A percentile compares a stretch with the other conserved stretches of the same genome.
These are phyloP conservation scores for Flagelloscypha sp. DNA, from an alignment of 768 basidiomycete genomes.

Conservation along the genomic window DNA sequence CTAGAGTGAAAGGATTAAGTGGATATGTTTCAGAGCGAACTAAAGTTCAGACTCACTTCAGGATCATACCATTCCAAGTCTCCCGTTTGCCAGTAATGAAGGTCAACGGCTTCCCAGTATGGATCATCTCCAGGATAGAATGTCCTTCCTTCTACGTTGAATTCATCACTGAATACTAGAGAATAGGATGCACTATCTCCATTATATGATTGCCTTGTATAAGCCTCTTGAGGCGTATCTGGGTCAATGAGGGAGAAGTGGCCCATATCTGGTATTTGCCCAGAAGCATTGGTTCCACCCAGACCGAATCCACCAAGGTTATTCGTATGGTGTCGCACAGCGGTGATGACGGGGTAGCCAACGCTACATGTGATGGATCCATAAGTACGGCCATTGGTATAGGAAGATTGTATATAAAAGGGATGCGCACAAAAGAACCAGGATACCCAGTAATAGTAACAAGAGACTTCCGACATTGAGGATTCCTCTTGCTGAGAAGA, in stretches of 20 bases:
- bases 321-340: not conserved
- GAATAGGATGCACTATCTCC: constrained; percentile 36
- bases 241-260: constrained; percentile 27
- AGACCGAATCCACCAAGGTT: constrained; percentile 31
- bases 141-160: constrained; percentile 44
- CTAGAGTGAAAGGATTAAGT: constrained; percentile 18
- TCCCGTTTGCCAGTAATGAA: constrained; percentile 22
- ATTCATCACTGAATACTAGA: constrained; percentile 58
- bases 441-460: not conserved
- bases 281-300: constrained; percentile 34
- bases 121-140: constrained; percentile 52
- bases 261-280: constrained; percentile 20
- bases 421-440: not conserved
- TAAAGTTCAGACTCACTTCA: too few relatives aligned
- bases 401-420: too few relatives aligned
- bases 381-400: not conserved
- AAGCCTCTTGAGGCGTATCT: constrained; percentile 29
- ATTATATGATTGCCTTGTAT: constrained; percentile 33
- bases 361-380: not conserved
- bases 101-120: constrained; percentile 39
- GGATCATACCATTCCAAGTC: constrained; percentile 57
- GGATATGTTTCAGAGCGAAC: too few relatives aligned
- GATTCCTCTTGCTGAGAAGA: not conserved
- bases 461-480: constrained; percentile 2
- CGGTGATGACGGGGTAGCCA: constrained; percentile 1